These are phyloP conservation scores for Podaxis sp. DNA, from an alignment of 768 basidiomycete genomes.

Conservation along the genomic window DNA sequence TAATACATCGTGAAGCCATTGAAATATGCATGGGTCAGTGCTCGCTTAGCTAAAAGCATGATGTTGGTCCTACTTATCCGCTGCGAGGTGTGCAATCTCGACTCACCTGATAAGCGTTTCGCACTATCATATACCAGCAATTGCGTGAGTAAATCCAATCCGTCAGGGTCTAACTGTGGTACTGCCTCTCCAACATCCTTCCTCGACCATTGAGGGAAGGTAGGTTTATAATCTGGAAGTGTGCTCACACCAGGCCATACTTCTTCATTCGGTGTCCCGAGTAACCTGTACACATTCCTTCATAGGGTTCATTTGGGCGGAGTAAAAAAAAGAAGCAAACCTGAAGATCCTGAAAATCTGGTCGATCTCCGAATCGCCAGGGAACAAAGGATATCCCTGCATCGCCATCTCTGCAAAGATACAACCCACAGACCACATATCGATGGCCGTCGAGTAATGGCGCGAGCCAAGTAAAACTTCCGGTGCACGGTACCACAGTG, in stretches of 20 bases:
- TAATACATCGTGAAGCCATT: neutral
- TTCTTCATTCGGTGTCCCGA: constrained; percentile 92
- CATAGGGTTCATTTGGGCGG: neutral
- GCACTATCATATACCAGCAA: constrained; percentile 85
- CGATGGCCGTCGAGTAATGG: constrained; percentile 96
- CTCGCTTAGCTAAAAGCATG: constrained; percentile 46
- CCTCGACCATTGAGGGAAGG: constrained; percentile 92
- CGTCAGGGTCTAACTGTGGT: constrained; percentile 66
- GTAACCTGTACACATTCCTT: constrained; percentile 48
- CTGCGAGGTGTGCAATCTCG: neutral
- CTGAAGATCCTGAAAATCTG: constrained; percentile 99
- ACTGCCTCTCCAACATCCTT: constrained; percentile 69
- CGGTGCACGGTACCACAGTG: constrained; percentile 98
- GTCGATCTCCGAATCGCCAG: constrained; percentile 99
- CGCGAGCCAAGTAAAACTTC: constrained; percentile 94
- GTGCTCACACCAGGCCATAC: constrained; percentile 86
- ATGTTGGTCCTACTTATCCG: constrained; percentile 39
- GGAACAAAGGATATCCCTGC: constrained; percentile 86
- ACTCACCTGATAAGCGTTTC: constrained; percentile 85
- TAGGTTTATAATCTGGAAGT: constrained; percentile 92
- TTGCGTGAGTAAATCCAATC: constrained; percentile 73
- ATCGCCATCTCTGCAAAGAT: constrained; percentile 99
- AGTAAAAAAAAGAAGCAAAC: constrained; percentile 35
- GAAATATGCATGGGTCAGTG: constrained; percentile 43
- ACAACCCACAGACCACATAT: constrained; percentile 99